These are phyloP conservation scores for Rauvolfia tetraphylla DNA, from an alignment of 257 asterid genomes.

Conservation along the genomic window DNA sequence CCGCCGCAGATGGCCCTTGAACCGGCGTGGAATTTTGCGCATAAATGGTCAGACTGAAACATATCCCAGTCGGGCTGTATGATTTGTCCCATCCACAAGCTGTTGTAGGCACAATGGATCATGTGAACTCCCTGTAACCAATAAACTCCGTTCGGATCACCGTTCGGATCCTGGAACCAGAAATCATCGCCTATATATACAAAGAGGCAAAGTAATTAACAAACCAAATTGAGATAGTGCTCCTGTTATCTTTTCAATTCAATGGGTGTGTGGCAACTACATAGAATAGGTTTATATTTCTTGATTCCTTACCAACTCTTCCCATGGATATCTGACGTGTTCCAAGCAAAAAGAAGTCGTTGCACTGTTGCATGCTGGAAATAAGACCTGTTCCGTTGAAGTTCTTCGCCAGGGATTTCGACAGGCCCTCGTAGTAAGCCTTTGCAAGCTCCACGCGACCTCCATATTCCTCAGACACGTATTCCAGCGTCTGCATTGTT, in stretches of 20 bases:
- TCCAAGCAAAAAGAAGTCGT: constrained; percentile 69
- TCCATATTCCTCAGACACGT: constrained; percentile 53
- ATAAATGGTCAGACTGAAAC: constrained; percentile 68
- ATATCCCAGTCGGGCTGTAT: constrained; percentile 88
- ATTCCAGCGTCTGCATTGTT: constrained; percentile 34
- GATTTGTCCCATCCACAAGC: constrained; percentile 87
- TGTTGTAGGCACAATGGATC: constrained; percentile 94
- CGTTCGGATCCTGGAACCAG: constrained; percentile 83
- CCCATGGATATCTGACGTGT: constrained; percentile 69
- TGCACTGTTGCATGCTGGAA: constrained; percentile 80
- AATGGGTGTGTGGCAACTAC: neutral
- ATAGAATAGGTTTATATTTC: neutral
- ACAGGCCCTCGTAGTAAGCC: constrained; percentile 62
- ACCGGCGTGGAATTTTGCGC: constrained; percentile 75
- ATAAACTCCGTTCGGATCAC: constrained; percentile 75
- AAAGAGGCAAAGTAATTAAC: neutral
- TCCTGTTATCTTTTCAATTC: no score
- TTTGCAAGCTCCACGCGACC: constrained; percentile 71
- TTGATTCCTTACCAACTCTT: constrained; percentile 63
- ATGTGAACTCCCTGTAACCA: constrained; percentile 89
- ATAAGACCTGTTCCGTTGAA: constrained; percentile 66
- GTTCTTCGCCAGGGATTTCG: constrained; percentile 58
- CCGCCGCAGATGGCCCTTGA: constrained; percentile 83
- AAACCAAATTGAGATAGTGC: neutral
- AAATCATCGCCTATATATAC: constrained; percentile 57